Conservation (phyloP, 2,329 filamentous ascomycete species). For the Aspergillus udagawae region DNA sequence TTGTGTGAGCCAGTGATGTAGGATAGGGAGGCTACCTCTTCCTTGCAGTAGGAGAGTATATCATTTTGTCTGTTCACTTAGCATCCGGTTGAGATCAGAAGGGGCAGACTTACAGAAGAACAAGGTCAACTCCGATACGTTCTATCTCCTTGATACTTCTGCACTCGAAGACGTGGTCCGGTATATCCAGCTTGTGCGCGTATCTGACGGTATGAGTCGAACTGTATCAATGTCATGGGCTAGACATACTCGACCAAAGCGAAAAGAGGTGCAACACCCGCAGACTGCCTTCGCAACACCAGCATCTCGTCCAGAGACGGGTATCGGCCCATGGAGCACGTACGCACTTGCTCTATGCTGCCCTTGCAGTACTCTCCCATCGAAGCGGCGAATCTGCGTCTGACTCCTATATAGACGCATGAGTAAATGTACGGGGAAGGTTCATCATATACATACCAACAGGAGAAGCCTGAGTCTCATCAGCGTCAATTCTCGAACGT, state of each 20-base stretch:
- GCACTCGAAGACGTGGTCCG: conserved; percentile 15
- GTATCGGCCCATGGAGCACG: conserved; percentile 8
- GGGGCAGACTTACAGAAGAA: conserved; percentile 13
- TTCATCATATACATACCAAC: conserved; percentile 7
- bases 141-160: conserved; percentile 16
- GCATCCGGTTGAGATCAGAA: neutral
- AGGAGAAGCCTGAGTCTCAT: conserved; percentile 2
- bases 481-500: neutral
- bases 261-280: conserved; percentile 18
- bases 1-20: no score
- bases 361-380: conserved; percentile 18
- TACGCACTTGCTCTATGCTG: conserved; percentile 13
- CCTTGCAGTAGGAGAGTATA: conserved; percentile 24
- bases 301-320: conserved; percentile 15
- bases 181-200: conserved; percentile 15
- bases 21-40: conserved; percentile 14
- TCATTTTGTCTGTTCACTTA: conserved; percentile 19
- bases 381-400: conserved; percentile 7
- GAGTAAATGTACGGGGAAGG: neutral
- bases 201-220: conserved; percentile 6
- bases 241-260: conserved; percentile 18
- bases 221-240: neutral
- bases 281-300: conserved; percentile 13
- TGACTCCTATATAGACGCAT: conserved; percentile 8
- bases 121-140: conserved; percentile 15